phyloP scores from a whole-genome alignment of 352 stramenopile species.

The Phytophthora brassicae region DNA sequence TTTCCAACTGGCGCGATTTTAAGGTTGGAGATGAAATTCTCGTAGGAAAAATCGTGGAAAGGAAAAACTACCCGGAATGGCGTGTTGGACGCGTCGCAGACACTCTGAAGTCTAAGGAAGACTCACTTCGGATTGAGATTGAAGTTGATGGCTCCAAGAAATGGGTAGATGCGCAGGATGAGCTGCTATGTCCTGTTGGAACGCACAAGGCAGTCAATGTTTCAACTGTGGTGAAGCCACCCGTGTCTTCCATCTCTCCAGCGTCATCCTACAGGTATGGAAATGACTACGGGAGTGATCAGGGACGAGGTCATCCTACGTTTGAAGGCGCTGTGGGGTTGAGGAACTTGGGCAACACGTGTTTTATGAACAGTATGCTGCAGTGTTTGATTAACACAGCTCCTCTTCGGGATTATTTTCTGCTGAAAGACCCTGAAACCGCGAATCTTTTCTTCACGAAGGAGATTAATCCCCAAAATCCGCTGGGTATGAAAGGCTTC shows the following conservation, averaged over 20 bases:
- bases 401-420: conserved; percentile 93
- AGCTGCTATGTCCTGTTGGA: conserved; percentile 56
- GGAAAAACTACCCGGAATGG: conserved; percentile 65
- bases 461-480: conserved; percentile 96
- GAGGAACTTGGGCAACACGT: conserved; percentile 80
- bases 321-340: conserved; percentile 74
- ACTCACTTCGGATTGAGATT: conserved; percentile 44
- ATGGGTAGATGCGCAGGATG: conserved; percentile 65
- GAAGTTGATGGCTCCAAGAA: conserved; percentile 43
- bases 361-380: conserved; percentile 86
- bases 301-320: conserved; percentile 51
- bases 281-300: conserved; percentile 44
- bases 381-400: conserved; percentile 94
- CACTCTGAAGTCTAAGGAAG: conserved; percentile 23
- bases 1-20: conserved; percentile 75
- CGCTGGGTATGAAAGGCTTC: conserved; percentile 91
- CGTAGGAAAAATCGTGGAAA: conserved; percentile 38
- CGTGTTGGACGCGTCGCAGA: conserved; percentile 46
- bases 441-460: conserved; percentile 41
- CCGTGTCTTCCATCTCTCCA: conserved; percentile 16
- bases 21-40: conserved; percentile 52
- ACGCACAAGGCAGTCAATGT: conserved; percentile 65
- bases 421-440: conserved; percentile 65
- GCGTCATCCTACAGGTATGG: conserved; percentile 39
- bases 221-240: conserved; percentile 9